Conservation (phyloP, 441 rosid genomes). For the Melastoma candidum region DNA sequence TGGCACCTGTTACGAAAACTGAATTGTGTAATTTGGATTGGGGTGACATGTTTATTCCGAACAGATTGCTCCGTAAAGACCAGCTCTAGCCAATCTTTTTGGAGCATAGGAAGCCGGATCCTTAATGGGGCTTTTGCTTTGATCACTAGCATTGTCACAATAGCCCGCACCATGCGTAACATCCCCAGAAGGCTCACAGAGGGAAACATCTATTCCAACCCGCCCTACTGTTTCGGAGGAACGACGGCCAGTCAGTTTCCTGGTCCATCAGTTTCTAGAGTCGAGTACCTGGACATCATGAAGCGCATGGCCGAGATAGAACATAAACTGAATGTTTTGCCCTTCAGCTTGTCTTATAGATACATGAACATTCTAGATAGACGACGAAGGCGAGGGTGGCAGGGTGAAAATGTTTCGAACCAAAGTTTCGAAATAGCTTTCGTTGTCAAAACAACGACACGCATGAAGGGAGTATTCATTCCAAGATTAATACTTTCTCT, state of each 20-base stretch:
- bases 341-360: too few relatives aligned
- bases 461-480: too few relatives aligned
- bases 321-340: constrained; percentile 35
- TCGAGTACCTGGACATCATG: constrained; percentile 48
- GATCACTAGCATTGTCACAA: constrained; percentile 50
- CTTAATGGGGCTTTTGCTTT: constrained; percentile 49
- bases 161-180: constrained; percentile 48
- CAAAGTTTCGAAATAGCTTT: too few relatives aligned
- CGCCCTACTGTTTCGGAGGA: constrained; percentile 19
- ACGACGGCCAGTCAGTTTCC: constrained; percentile 14
- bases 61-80: constrained; percentile 19
- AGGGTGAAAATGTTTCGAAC: too few relatives aligned
- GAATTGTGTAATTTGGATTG: too few relatives aligned
- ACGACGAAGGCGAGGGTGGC: too few relatives aligned
- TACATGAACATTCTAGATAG: too few relatives aligned
- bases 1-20: too few relatives aligned
- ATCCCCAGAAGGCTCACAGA: constrained; percentile 57
- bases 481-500: too few relatives aligned
- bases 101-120: constrained; percentile 19
- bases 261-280: constrained; percentile 28
- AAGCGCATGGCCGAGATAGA: constrained; percentile 70
- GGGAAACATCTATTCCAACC: constrained; percentile 38
- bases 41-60: neutral
- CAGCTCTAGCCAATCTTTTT: constrained; percentile 15
- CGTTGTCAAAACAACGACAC: too few relatives aligned